Evolutionary conservation across 140 eudicot species (phyloP).

Genomic region (Erigeron philadelphicus): DNA sequence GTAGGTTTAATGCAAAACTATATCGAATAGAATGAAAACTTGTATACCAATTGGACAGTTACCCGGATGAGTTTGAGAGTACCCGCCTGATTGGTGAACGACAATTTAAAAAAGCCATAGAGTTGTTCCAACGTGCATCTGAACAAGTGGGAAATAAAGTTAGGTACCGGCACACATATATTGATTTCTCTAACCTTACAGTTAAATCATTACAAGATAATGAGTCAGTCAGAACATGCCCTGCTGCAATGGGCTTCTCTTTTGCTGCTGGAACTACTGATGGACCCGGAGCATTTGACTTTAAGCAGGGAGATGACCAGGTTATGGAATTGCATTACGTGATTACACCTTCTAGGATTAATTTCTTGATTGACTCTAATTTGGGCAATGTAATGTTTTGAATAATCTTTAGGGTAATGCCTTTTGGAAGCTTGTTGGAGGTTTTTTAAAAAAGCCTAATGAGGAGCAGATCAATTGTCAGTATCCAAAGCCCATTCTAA

Average conservation of each 20-base stretch:
- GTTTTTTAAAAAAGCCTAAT: constrained; percentile 38
- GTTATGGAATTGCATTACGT: constrained; percentile 17
- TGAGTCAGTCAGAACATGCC: constrained; percentile 42
- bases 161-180: constrained; percentile 37
- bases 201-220: constrained; percentile 23
- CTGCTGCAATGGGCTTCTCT: constrained; percentile 57
- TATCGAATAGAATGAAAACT: neutral
- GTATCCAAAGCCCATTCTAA: constrained; percentile 46
- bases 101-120: constrained; percentile 42
- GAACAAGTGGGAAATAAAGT: constrained; percentile 41
- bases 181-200: constrained; percentile 39
- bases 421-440: constrained; percentile 54
- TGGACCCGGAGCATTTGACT: constrained; percentile 66
- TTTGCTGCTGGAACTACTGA: constrained; percentile 73
- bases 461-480: constrained; percentile 47
- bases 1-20: neutral
- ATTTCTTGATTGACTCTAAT: neutral
- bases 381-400: neutral
- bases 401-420: constrained; percentile 37
- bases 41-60: constrained; percentile 27
- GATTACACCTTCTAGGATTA: neutral
- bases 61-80: constrained; percentile 57
- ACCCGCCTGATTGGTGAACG: constrained; percentile 53
- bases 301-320: constrained; percentile 52
- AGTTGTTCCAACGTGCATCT: constrained; percentile 38